Conservation (phyloP, 306 rosid species). For the Clitoria ternatea region DNA sequence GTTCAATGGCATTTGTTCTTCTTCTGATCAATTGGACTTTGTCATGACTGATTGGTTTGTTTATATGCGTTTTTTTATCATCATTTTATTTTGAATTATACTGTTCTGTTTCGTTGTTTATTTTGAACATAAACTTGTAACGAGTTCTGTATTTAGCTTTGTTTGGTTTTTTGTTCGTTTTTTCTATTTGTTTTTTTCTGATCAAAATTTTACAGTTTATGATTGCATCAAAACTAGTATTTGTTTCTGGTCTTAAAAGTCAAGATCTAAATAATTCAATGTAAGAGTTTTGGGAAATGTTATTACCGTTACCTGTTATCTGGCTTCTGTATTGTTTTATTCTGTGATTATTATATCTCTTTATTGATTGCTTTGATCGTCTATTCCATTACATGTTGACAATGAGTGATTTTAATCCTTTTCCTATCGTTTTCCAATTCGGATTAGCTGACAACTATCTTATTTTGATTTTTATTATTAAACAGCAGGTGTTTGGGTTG, state of each 20-base stretch:
- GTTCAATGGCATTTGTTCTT: constrained; percentile 35
- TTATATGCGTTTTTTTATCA: background rate
- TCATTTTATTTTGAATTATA: constrained; percentile 13
- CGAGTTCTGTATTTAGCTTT: constrained; percentile 23
- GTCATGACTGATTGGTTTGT: constrained; percentile 30
- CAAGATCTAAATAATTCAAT: constrained; percentile 31
- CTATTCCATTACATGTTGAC: constrained; percentile 11
- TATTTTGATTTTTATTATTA: constrained; percentile 23
- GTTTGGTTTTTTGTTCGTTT: constrained; percentile 19
- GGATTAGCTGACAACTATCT: background rate
- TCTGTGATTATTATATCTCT: constrained; percentile 1
- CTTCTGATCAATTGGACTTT: constrained; percentile 30
- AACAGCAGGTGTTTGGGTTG: constrained; percentile 27
- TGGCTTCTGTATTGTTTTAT: constrained; percentile 17
- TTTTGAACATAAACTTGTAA: constrained; percentile 17
- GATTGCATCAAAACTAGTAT: constrained; percentile 5
- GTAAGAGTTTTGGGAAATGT: constrained; percentile 9
- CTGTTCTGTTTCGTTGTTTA: background rate
- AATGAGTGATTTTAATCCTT: background rate
- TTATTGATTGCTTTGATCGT: constrained; percentile 13
- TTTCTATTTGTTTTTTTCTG: constrained; percentile 13
- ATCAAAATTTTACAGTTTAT: constrained; percentile 8
- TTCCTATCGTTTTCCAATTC: background rate
- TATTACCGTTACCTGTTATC: background rate
- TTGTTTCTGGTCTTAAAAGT: constrained; percentile 21